phyloP scores from a whole-genome alignment of 2,329 filamentous ascomycete species.

The Microcyclosporella mali region DNA sequence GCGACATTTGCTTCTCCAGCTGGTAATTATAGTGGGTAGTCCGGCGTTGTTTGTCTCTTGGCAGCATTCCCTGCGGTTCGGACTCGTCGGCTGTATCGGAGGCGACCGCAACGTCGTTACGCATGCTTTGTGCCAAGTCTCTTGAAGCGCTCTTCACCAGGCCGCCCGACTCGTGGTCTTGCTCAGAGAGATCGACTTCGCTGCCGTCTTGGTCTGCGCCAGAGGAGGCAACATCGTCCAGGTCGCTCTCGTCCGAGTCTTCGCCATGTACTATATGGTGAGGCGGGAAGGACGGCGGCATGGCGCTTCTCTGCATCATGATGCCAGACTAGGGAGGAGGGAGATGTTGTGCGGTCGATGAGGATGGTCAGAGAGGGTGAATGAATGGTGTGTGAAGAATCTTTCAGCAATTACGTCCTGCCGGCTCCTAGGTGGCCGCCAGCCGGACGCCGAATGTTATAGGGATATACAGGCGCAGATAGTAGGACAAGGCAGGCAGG shows the following conservation, averaged over 20 bases:
- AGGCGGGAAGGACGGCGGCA: constrained; percentile 23
- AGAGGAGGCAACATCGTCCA: constrained; percentile 16
- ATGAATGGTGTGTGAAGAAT: too few species aligned
- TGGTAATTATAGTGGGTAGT: constrained; percentile 92
- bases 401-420: too few species aligned
- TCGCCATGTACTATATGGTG: constrained; percentile 20
- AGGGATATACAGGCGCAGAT: too few species aligned
- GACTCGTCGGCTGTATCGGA: constrained; percentile 16
- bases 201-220: constrained; percentile 15
- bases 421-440: too few species aligned
- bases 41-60: constrained; percentile 52
- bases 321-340: constrained; percentile 3
- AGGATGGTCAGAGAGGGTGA: too few species aligned
- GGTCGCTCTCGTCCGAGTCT: constrained; percentile 22
- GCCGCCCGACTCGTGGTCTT: constrained; percentile 23
- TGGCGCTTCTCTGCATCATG: constrained; percentile 28
- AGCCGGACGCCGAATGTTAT: too few species aligned
- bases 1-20: constrained; percentile 88
- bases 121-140: constrained; percentile 17
- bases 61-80: constrained; percentile 34
- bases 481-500: too few species aligned
- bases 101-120: constrained; percentile 12
- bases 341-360: too few species aligned
- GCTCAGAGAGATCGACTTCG: constrained; percentile 12
- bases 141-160: constrained; percentile 21